Evolutionary conservation across 1,284 basidiomycete genomes (phyloP).

Genomic region (Ustilago shanxiensis): DNA sequence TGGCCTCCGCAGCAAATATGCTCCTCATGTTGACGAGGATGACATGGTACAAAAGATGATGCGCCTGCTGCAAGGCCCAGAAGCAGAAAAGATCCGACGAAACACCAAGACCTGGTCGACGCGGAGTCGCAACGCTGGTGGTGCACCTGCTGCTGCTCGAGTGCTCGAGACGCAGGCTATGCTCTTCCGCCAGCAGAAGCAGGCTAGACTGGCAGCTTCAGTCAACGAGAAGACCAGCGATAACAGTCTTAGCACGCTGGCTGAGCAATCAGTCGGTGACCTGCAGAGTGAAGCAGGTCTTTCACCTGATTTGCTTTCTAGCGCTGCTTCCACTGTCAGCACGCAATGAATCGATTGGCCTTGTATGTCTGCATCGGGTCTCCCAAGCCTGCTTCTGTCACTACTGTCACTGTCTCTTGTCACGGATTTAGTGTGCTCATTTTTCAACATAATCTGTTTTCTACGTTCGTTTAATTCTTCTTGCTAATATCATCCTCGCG

Average conservation of each 20-base stretch:
- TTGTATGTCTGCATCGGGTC: not conserved
- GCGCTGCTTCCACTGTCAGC: slow-evolving; percentile 21
- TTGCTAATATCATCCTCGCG: not conserved
- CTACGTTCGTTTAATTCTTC: not conserved
- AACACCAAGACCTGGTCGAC: slow-evolving; percentile 52
- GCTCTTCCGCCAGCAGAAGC: slow-evolving; percentile 33
- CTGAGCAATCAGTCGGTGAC: not conserved
- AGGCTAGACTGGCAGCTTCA: not conserved
- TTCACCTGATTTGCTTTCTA: slow-evolving; percentile 9
- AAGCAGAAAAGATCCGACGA: slow-evolving; percentile 39
- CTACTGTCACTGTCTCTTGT: not conserved
- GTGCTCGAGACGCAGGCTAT: slow-evolving; percentile 49
- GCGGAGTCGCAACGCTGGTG: slow-evolving; percentile 50
- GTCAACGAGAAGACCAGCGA: not conserved
- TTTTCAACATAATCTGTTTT: not conserved
- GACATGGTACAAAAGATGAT: slow-evolving; percentile 52
- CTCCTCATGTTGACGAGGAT: slow-evolving; percentile 45
- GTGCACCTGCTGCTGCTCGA: slow-evolving; percentile 48
- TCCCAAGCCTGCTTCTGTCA: not conserved
- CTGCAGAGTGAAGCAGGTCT: slow-evolving; percentile 9
- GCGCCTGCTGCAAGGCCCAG: slow-evolving; percentile 32
- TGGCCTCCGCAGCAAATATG: slow-evolving; percentile 49
- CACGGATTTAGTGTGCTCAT: not conserved
- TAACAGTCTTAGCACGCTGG: not conserved
- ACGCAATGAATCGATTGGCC: not conserved